Conservation (phyloP, 2,329 filamentous ascomycete species). For the Diaporthe vexans region DNA sequence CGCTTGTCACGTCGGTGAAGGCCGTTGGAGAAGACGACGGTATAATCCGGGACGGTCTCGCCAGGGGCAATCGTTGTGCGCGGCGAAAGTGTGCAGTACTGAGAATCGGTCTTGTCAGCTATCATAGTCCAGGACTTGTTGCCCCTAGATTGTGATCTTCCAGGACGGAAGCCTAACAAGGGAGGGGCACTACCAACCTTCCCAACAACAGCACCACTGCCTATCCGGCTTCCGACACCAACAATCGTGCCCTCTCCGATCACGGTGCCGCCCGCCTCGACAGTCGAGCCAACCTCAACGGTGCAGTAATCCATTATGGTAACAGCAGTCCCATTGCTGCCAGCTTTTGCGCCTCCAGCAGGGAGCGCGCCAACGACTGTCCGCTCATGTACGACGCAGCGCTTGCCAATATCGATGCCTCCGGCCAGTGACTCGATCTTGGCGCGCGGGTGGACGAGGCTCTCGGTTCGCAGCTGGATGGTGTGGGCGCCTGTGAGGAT, state of each 20-base stretch:
- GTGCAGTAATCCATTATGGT: slow-evolving; percentile 72
- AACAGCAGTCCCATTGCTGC: slow-evolving; percentile 58
- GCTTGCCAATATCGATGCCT: slow-evolving; percentile 83
- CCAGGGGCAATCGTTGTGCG: slow-evolving; percentile 71
- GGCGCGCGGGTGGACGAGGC: slow-evolving; percentile 88
- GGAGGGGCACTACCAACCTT: slow-evolving; percentile 62
- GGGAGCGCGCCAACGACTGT: slow-evolving; percentile 65
- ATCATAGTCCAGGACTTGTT: slow-evolving; percentile 37
- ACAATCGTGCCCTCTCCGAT: slow-evolving; percentile 73
- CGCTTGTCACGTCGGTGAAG: slow-evolving; percentile 70
- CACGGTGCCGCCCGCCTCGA: slow-evolving; percentile 74
- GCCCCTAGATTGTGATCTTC: slow-evolving; percentile 29
- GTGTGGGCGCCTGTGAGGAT: slow-evolving; percentile 79
- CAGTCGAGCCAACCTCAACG: slow-evolving; percentile 69
- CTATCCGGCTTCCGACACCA: slow-evolving; percentile 72
- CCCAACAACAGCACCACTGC: slow-evolving; percentile 72
- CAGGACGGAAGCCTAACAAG: background rate
- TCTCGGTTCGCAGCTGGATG: slow-evolving; percentile 83
- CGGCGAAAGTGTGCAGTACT: slow-evolving; percentile 80
- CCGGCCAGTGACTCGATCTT: slow-evolving; percentile 84
- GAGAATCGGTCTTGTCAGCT: slow-evolving; percentile 34
- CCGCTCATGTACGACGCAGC: slow-evolving; percentile 85
- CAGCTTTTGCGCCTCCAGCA: slow-evolving; percentile 44
- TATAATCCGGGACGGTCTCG: slow-evolving; percentile 74
- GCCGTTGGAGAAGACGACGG: slow-evolving; percentile 78